Evolutionary conservation across 2,329 filamentous ascomycete genomes (phyloP).

Genomic region (Pseudocercospora pini-densiflorae): DNA sequence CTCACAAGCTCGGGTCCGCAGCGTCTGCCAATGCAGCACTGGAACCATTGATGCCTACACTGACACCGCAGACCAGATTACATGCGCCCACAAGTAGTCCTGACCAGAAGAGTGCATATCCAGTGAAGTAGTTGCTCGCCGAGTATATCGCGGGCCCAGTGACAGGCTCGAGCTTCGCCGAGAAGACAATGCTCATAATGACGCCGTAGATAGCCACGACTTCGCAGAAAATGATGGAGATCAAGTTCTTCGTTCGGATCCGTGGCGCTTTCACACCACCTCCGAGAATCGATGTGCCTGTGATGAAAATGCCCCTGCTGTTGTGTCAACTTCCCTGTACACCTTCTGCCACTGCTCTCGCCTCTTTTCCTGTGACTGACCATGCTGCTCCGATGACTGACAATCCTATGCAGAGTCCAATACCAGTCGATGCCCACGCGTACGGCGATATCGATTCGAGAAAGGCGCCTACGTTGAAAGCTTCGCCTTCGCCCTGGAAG

Average conservation of each 20-base stretch:
- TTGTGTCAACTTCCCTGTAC: constrained; percentile 11
- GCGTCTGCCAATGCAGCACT: constrained; percentile 96
- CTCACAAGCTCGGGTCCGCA: constrained; percentile 87
- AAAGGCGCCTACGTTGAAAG: constrained; percentile 96
- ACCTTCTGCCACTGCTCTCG: constrained; percentile 13
- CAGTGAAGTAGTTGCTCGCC: constrained; percentile 86
- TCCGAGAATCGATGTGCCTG: constrained; percentile 94
- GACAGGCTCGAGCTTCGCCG: constrained; percentile 77
- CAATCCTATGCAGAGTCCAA: constrained; percentile 90
- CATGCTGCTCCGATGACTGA: constrained; percentile 98
- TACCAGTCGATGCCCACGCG: constrained; percentile 88
- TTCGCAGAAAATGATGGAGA: constrained; percentile 99
- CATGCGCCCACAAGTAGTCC: constrained; percentile 93
- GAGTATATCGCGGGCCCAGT: constrained; percentile 69
- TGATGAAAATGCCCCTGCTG: constrained; percentile 95
- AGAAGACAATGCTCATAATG: constrained; percentile 99
- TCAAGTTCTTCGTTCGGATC: constrained; percentile 99
- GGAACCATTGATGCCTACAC: constrained; percentile 97
- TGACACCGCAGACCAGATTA: constrained; percentile 94
- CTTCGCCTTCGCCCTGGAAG: constrained; percentile 93
- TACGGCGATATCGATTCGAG: constrained; percentile 93
- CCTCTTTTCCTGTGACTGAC: constrained; percentile 52
- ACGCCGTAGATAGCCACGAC: constrained; percentile 99
- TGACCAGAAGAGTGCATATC: constrained; percentile 94
- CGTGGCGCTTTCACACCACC: constrained; percentile 95